Evolutionary conservation across 352 stramenopile genomes (phyloP), one percentile per base, ranked within the genome.

Genomic region (Globisporangium radiosum): DNA sequence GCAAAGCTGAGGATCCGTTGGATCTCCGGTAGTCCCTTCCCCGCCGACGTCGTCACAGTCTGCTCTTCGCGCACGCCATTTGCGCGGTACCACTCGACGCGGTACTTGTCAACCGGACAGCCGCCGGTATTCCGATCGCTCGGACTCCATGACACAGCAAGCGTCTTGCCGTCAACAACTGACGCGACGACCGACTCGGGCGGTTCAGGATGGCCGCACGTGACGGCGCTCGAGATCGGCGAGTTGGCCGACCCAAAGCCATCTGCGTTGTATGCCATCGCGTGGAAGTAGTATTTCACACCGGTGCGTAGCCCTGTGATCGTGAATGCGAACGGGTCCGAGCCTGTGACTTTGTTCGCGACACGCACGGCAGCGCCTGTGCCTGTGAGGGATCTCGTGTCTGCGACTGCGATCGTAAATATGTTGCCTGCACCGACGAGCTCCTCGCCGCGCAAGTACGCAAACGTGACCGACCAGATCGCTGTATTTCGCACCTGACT

Each of bases 401-500:
- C 70, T 14, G 77, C 60, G 0, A 89, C 66, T 0, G 88, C 70
- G 53, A 97, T 86, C 7, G 81, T 74, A 52, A 91, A 87, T 39
- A 95, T 89, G 63, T 98, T 95, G 13, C 90, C 88, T 2, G 91
- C 95, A 19, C 93, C 94, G 36, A 97, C 85, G 57, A 95, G 78
- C 59, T 97, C 87, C 68, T 97, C 90, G 33, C 97, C 87, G 42
- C 77, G 72, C 19, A 98, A 68, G 51, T 98, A 93, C 0, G 93
- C 96, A 56, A 98, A 97, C 14, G 92, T 98, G 6, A 98, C 83
- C 33, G 89, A 93, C 94, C 94, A 99, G 15, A 88, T 72, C 1
- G 81, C 81, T 9, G 77, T 88, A 37, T 90, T 83, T 10, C 90
- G 54, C 4, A 25, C 52, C 37, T 68, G 37, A 25, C 70, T 79